Evolutionary conservation across 306 rosid species (phyloP).

Genomic region (cucumber (Cucumis sativus)): DNA sequence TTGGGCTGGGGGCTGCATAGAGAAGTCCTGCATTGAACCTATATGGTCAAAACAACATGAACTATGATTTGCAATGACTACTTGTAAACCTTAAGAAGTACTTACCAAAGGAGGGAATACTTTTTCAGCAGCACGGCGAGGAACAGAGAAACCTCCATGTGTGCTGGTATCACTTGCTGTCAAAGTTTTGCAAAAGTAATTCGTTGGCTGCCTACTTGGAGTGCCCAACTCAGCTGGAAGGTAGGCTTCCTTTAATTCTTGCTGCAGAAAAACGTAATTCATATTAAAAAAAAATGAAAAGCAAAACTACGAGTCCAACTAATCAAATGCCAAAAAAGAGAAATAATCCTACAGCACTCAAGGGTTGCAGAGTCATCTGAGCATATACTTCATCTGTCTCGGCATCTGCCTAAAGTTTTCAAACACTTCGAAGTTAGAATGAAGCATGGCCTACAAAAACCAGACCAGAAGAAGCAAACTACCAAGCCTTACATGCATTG

Average conservation of each 20-base stretch:
- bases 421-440: slow-evolving; percentile 5
- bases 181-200: slow-evolving; percentile 92
- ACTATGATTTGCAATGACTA: not conserved
- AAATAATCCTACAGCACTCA: slow-evolving; percentile 49
- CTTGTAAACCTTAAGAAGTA: not conserved
- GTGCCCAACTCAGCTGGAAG: slow-evolving; percentile 83
- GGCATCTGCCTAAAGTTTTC: slow-evolving; percentile 67
- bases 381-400: slow-evolving; percentile 95
- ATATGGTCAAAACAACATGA: not conserved
- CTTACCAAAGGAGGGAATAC: slow-evolving; percentile 93
- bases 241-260: slow-evolving; percentile 92
- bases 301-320: not conserved
- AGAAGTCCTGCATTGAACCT: slow-evolving; percentile 50
- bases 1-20: slow-evolving; percentile 94
- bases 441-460: not conserved
- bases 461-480: slow-evolving; percentile 6
- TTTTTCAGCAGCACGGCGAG: slow-evolving; percentile 99
- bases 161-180: slow-evolving; percentile 99
- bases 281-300: not conserved
- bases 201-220: slow-evolving; percentile 90
- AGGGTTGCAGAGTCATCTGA: slow-evolving; percentile 93
- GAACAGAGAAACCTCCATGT: slow-evolving; percentile 97
- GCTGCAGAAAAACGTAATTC: slow-evolving; percentile 28
- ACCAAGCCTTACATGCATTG: slow-evolving; percentile 73
- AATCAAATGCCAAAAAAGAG: slow-evolving; percentile 4